A percentile compares a stretch with the other conserved stretches of the same genome.
These are phyloP conservation scores for Diddensiella santjacobensis DNA, from an alignment of 805 yeast species.

Conservation along the genomic window DNA sequence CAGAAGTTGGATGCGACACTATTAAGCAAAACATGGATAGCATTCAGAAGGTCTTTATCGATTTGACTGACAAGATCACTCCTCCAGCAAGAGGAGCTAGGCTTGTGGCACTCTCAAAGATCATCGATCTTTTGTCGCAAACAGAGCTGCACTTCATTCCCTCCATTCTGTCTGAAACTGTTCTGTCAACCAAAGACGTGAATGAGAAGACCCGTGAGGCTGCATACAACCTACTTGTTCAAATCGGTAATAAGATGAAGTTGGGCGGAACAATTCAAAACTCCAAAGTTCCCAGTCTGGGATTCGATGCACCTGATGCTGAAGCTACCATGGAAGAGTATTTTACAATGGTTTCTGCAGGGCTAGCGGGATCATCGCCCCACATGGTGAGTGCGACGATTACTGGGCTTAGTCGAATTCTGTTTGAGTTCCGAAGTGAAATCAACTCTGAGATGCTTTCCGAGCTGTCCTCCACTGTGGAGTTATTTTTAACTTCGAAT, in stretches of 20 bases:
- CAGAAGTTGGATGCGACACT: conserved; percentile 58
- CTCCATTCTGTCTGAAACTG: conserved; percentile 77
- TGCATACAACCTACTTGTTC: conserved; percentile 69
- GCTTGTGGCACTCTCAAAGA: conserved; percentile 57
- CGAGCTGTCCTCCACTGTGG: conserved; percentile 83
- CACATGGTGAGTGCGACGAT: conserved; percentile 97
- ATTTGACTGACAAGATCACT: conserved; percentile 43
- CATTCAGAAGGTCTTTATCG: conserved; percentile 56
- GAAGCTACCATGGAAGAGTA: conserved; percentile 73
- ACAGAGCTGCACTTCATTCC: conserved; percentile 75
- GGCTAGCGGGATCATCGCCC: conserved; percentile 88
- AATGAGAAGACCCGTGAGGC: conserved; percentile 87
- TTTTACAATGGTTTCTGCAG: conserved; percentile 93
- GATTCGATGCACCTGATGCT: conserved; percentile 52
- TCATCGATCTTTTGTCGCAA: conserved; percentile 61
- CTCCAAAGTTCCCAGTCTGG: conserved; percentile 60
- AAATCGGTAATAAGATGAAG: conserved; percentile 76
- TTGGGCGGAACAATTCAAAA: conserved; percentile 62
- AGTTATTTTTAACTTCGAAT: conserved; percentile 82
- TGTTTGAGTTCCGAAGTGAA: conserved; percentile 76
- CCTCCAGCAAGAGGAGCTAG: conserved; percentile 80
- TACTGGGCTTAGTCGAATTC: conserved; percentile 80
- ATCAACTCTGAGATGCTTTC: conserved; percentile 56
- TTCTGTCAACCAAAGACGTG: conserved; percentile 83
- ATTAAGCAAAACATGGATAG: conserved; percentile 50